These are phyloP conservation scores for Leccinum subgranulosum DNA, from an alignment of 768 basidiomycete species.

Conservation along the genomic window DNA sequence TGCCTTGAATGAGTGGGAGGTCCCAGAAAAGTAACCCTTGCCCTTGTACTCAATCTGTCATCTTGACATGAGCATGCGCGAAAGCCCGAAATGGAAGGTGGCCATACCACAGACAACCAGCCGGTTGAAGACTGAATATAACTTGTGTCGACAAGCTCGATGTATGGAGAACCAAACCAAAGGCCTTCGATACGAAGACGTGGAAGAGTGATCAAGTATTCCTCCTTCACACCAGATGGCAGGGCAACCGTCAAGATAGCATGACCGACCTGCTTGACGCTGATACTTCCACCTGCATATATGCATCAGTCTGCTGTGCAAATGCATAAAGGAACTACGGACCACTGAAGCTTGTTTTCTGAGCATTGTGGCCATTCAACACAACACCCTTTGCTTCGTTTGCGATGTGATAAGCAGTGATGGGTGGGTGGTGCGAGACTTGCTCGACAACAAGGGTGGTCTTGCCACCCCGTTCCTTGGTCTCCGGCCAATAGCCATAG, in stretches of 20 bases:
- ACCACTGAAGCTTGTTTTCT: slow-evolving; percentile 93
- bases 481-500: slow-evolving; percentile 85
- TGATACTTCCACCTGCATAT: slow-evolving; percentile 58
- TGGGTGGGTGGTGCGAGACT: slow-evolving; percentile 93
- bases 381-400: slow-evolving; percentile 74
- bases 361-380: slow-evolving; percentile 86
- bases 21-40: slow-evolving; percentile 93
- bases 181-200: slow-evolving; percentile 90
- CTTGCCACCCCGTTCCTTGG: slow-evolving; percentile 62
- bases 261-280: slow-evolving; percentile 95
- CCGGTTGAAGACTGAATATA: slow-evolving; percentile 73
- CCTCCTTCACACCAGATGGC: slow-evolving; percentile 53
- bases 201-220: slow-evolving; percentile 90
- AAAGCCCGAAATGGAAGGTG: neutral
- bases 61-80: slow-evolving; percentile 35
- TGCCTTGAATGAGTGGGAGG: slow-evolving; percentile 91
- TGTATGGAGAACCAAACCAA: slow-evolving; percentile 89
- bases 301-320: slow-evolving; percentile 1
- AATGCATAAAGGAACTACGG: slow-evolving; percentile 16
- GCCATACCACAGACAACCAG: slow-evolving; percentile 49
- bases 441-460: slow-evolving; percentile 88
- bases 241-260: slow-evolving; percentile 73
- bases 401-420: slow-evolving; percentile 84
- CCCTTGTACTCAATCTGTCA: slow-evolving; percentile 87
- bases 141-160: slow-evolving; percentile 82